Conservation (phyloP, 805 yeast genomes). For the Kazachstania martiniae region DNA sequence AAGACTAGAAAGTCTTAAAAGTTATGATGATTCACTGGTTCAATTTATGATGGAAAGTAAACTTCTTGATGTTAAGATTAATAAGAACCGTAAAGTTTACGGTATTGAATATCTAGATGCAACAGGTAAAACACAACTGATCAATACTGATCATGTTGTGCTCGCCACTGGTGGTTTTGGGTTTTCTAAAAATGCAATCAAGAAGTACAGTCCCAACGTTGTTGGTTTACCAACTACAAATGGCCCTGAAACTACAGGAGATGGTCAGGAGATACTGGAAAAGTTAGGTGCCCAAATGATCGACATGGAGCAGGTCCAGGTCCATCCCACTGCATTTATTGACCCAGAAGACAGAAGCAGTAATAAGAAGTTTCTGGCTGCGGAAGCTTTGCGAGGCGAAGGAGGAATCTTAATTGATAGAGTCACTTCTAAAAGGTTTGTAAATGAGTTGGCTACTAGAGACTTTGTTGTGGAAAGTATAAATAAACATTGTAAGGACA, state of each 20-base stretch:
- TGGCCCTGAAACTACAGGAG: slow-evolving; percentile 49
- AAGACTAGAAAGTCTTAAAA: slow-evolving; percentile 25
- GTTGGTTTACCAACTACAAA: slow-evolving; percentile 43
- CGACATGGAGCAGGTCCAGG: slow-evolving; percentile 51
- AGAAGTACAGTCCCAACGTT: slow-evolving; percentile 38
- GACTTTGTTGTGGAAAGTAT: slow-evolving; percentile 41
- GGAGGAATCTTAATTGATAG: slow-evolving; percentile 46
- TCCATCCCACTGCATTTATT: slow-evolving; percentile 55
- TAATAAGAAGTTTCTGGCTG: slow-evolving; percentile 48
- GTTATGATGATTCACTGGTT: slow-evolving; percentile 21
- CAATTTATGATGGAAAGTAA: slow-evolving; percentile 32
- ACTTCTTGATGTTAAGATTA: slow-evolving; percentile 26
- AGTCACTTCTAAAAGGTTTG: slow-evolving; percentile 37
- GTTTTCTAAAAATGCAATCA: slow-evolving; percentile 29
- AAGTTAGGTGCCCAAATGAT: slow-evolving; percentile 39
- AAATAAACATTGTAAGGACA: slow-evolving; percentile 19
- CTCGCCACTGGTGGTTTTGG: slow-evolving; percentile 57
- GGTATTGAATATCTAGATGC: slow-evolving; percentile 34
- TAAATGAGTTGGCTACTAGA: slow-evolving; percentile 44
- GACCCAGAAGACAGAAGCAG: slow-evolving; percentile 31
- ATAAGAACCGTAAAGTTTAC: slow-evolving; percentile 24
- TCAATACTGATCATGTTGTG: slow-evolving; percentile 30
- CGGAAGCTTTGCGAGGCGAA: slow-evolving; percentile 48
- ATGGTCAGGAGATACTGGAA: slow-evolving; percentile 40
- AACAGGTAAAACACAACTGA: slow-evolving; percentile 17